Evolutionary conservation across 352 stramenopile species (phyloP), one percentile per base, ranked within the genome.

Genomic region (Aphanomyces stellatus): DNA sequence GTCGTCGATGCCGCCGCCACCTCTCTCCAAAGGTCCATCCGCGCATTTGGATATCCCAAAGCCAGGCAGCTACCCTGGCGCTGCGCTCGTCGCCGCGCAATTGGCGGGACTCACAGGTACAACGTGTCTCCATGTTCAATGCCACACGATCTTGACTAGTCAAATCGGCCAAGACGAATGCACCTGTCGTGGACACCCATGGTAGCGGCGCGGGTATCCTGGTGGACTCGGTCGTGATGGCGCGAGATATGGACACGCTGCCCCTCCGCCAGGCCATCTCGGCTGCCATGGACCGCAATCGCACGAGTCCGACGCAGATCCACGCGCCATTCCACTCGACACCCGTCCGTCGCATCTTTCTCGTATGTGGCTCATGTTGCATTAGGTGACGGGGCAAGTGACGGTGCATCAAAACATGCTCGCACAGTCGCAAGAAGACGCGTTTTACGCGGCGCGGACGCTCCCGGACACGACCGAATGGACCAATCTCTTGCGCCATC

Each of bases 231-330:
- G 72, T 91, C 25, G 57, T 78, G 7, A 72, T 69, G 5, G 69
- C 81, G 30, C 82, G 82, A 8, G 82, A 87, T 65, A 91, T 93
- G 81, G 82, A 91, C 66, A 87, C 82, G 40, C 43, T 93, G 19
- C 78, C 74, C 30, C 85, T 83, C 30, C 79, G 79, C n/a, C 61
- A 91, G 33, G 74, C 79, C 69, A 93, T 93, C 53, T 89, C 85
- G 3, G 75, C 73, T 11, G 82, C 80, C 0, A 73, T 93, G 30
- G 81, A 91, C 31, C 71, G 76, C 19, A 93, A 90, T 74, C 76
- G 79, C 24, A 72, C 65, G 33, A 57, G 77, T 10, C 80, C 85
- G 1, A 69, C 76, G 31, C 77, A 93, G 37, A 71, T 72, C 17
- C 72, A 76, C 10, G 81, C 88, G 48, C 79, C 79, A 2, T 93